A percentile compares a stretch with the other conserved stretches of the same genome.
phyloP scores from a whole-genome alignment of 2,329 filamentous ascomycete genomes.

The Paradendryphiella salina region DNA sequence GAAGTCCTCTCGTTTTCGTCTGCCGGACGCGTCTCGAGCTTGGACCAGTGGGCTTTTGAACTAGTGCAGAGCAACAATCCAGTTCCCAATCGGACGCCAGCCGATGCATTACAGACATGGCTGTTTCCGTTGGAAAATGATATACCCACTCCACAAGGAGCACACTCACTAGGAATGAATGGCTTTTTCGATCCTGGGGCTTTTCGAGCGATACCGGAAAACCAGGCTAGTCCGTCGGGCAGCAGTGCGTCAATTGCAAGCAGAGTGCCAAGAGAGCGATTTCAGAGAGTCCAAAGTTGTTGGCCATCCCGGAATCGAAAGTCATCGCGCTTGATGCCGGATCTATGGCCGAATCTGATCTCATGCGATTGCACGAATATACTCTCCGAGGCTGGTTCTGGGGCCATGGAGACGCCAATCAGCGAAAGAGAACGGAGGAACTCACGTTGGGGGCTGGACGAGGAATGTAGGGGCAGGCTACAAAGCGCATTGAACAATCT shows the following conservation, averaged over 20 bases:
- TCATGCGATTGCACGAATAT: slow-evolving; percentile 41
- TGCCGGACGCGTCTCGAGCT: slow-evolving; percentile 39
- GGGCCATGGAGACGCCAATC: slow-evolving; percentile 29
- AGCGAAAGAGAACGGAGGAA: slow-evolving; percentile 38
- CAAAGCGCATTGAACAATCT: slow-evolving; percentile 36
- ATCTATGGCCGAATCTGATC: slow-evolving; percentile 42
- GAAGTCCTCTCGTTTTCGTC: slow-evolving; percentile 44
- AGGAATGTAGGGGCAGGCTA: slow-evolving; percentile 49
- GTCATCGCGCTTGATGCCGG: slow-evolving; percentile 39
- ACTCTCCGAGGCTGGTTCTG: slow-evolving; percentile 38
- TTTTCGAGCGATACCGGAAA: slow-evolving; percentile 28
- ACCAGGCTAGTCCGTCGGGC: slow-evolving; percentile 40
- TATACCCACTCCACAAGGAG: slow-evolving; percentile 29
- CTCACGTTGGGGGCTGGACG: slow-evolving; percentile 45
- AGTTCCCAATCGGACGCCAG: slow-evolving; percentile 42
- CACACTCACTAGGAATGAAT: slow-evolving; percentile 39
- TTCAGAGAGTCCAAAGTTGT: slow-evolving; percentile 46
- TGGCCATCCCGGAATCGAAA: slow-evolving; percentile 44
- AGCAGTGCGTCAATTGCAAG: slow-evolving; percentile 46
- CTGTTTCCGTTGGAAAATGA: slow-evolving; percentile 43
- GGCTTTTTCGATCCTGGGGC: slow-evolving; percentile 38
- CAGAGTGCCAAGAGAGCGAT: slow-evolving; percentile 45
- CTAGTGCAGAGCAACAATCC: slow-evolving; percentile 45
- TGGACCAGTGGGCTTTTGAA: slow-evolving; percentile 47
- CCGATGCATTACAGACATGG: slow-evolving; percentile 45